Evolutionary conservation across 371 early-diverging fungal genomes (phyloP).

Genomic region (Rhizomucor miehei): DNA sequence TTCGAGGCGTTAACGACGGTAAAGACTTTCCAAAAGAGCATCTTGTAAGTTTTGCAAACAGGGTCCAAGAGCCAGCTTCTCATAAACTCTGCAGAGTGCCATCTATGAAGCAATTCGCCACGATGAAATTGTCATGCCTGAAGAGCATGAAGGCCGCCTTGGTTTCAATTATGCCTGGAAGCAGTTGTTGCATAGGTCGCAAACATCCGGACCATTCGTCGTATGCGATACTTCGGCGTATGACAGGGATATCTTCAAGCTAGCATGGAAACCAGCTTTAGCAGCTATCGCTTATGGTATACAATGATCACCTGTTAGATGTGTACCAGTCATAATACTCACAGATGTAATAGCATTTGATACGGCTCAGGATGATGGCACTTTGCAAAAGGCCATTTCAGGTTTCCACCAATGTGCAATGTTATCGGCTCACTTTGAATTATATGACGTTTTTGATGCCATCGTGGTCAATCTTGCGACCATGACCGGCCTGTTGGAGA

Average conservation of each 20-base stretch:
- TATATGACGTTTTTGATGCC: conserved; percentile 76
- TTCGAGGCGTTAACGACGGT: conserved; percentile 76
- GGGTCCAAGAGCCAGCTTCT: neutral
- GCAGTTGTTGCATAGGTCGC: conserved; percentile 68
- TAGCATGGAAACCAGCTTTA: conserved; percentile 59
- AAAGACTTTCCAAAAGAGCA: conserved; percentile 71
- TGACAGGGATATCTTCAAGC: conserved; percentile 65
- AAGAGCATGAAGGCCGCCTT: conserved; percentile 90
- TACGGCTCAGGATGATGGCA: conserved; percentile 76
- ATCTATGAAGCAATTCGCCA: conserved; percentile 76
- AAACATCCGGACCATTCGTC: conserved; percentile 45
- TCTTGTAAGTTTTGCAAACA: conserved; percentile 38
- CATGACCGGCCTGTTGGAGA: conserved; percentile 72
- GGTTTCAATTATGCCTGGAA: conserved; percentile 96
- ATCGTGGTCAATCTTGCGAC: conserved; percentile 72
- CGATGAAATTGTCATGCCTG: conserved; percentile 85
- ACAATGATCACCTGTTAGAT: conserved; percentile 5
- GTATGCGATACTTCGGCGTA: conserved; percentile 52
- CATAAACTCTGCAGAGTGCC: conserved; percentile 27
- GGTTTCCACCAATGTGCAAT: conserved; percentile 81
- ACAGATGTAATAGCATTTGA: conserved; percentile 60
- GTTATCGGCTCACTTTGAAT: conserved; percentile 70
- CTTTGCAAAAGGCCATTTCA: conserved; percentile 76
- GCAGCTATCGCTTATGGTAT: conserved; percentile 70
- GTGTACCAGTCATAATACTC: neutral